These are phyloP conservation scores for Salvia rosmarinus DNA, from an alignment of 257 asterid genomes.

Conservation along the genomic window DNA sequence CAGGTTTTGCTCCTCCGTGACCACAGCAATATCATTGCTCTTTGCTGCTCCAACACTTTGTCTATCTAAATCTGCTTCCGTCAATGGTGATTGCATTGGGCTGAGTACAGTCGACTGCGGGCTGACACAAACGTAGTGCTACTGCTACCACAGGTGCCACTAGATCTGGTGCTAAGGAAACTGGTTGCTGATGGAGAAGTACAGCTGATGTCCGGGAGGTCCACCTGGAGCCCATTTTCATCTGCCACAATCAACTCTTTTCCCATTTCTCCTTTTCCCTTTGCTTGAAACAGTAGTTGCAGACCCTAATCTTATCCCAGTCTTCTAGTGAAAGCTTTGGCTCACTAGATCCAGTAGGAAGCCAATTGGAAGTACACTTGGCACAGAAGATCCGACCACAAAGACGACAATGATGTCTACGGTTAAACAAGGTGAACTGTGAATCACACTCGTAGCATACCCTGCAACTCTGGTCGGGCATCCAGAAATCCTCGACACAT, in stretches of 20 bases:
- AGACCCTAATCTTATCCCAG: constrained; percentile 51
- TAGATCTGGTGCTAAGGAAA: constrained; percentile 78
- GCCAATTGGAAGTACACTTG: constrained; percentile 82
- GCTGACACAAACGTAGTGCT: constrained; percentile 57
- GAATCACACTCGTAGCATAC: constrained; percentile 98
- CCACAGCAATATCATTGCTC: constrained; percentile 42
- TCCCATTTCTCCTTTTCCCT: constrained; percentile 76
- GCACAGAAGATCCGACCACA: constrained; percentile 89
- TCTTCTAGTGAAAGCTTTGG: constrained; percentile 50
- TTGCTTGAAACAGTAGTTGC: constrained; percentile 42
- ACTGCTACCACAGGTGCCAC: constrained; percentile 73
- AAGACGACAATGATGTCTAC: constrained; percentile 95
- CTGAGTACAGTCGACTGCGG: constrained; percentile 64
- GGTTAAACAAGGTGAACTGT: constrained; percentile 75
- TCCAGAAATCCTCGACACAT: constrained; percentile 95
- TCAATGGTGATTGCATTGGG: constrained; percentile 56
- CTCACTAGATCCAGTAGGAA: constrained; percentile 54
- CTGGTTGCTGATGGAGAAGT: constrained; percentile 73
- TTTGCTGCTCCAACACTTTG: constrained; percentile 46
- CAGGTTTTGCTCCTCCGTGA: constrained; percentile 39
- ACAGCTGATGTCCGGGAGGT: constrained; percentile 53
- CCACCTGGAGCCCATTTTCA: constrained; percentile 55
- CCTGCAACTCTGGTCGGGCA: constrained; percentile 96
- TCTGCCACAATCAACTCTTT: constrained; percentile 45
- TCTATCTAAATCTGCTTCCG: constrained; percentile 59